Percentiles rank a stretch among this genome's conserved stretches.
These are phyloP conservation scores for Niveomyces coronatus DNA, from an alignment of 2,329 filamentous ascomycete genomes.

Conservation along the genomic window DNA sequence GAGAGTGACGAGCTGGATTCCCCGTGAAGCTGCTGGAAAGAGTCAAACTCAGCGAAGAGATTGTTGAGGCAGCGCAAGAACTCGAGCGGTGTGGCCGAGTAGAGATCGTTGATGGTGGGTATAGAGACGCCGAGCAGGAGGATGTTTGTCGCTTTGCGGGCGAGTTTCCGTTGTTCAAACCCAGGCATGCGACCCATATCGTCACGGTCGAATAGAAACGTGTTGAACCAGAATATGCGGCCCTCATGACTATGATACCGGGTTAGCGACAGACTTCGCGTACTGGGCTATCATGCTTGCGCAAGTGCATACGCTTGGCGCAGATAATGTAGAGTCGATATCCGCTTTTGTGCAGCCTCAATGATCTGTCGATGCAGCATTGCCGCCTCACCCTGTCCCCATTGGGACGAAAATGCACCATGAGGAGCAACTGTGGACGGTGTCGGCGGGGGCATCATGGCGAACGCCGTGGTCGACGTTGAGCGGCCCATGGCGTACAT, in stretches of 20 bases:
- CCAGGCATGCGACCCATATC: conserved; percentile 77
- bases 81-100: conserved; percentile 67
- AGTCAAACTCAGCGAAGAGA: conserved; percentile 83
- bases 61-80: conserved; percentile 81
- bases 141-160: conserved; percentile 86
- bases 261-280: no score
- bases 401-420: conserved; percentile 15
- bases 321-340: conserved; percentile 87
- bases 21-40: conserved; percentile 79
- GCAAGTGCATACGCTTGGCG: conserved; percentile 63
- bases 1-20: conserved; percentile 64
- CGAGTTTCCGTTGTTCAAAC: conserved; percentile 73
- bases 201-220: conserved; percentile 75
- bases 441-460: conserved; percentile 16
- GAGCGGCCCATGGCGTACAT: conserved; percentile 34
- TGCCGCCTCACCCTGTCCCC: conserved; percentile 35
- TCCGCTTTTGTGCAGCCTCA: conserved; percentile 81
- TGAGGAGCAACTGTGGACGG: conserved; percentile 10
- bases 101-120: conserved; percentile 80
- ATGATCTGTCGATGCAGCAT: conserved; percentile 58
- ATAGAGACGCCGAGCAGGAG: conserved; percentile 86
- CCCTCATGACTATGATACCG: conserved; percentile 91
- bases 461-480: conserved; percentile 25
- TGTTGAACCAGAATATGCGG: conserved; percentile 97
- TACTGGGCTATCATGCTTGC: conserved; percentile 4